A percentile compares a stretch with the other conserved stretches of the same genome.
phyloP scores from a whole-genome alignment of 768 basidiomycete genomes.

The Myochromella boudieri region DNA sequence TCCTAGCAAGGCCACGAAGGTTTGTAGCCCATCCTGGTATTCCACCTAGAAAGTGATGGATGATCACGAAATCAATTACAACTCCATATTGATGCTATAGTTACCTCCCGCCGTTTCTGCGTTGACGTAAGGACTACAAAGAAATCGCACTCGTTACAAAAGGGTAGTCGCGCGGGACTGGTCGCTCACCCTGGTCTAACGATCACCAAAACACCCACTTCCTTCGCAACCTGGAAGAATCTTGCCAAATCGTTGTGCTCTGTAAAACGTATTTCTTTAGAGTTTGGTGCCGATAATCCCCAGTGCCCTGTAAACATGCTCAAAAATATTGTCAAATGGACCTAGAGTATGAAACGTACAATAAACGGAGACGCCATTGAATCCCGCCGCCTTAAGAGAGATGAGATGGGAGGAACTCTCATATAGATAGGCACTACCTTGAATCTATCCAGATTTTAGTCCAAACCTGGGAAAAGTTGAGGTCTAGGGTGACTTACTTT shows the following conservation, averaged over 20 bases:
- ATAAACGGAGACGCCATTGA: slow-evolving; percentile 66
- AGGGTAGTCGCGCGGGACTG: too few relatives aligned
- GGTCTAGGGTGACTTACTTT: slow-evolving; percentile 30
- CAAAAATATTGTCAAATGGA: slow-evolving; percentile 18
- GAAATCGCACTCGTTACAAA: neutral
- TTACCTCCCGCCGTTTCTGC: slow-evolving; percentile 67
- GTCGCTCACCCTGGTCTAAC: slow-evolving; percentile 60
- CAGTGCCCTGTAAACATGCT: slow-evolving; percentile 50
- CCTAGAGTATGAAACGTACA: slow-evolving; percentile 37
- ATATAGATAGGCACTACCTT: slow-evolving; percentile 10
- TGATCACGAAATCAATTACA: neutral
- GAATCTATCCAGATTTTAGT: slow-evolving; percentile 13
- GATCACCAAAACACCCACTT: slow-evolving; percentile 61
- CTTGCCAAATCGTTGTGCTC: slow-evolving; percentile 58
- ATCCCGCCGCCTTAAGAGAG: slow-evolving; percentile 53
- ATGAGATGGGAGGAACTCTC: neutral
- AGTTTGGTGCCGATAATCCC: slow-evolving; percentile 62
- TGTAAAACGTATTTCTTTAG: slow-evolving; percentile 56
- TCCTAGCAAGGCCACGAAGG: slow-evolving; percentile 53
- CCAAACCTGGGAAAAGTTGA: too few relatives aligned
- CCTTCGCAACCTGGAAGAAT: slow-evolving; percentile 60
- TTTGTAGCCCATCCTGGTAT: slow-evolving; percentile 51
- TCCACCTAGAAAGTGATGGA: slow-evolving; percentile 24
- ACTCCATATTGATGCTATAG: too few relatives aligned
- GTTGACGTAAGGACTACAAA: slow-evolving; percentile 48